Percentiles rank a stretch among this genome's conserved stretches.
Conservation (phyloP, 2,329 filamentous ascomycete genomes). For the Canariomyces notabilis region DNA sequence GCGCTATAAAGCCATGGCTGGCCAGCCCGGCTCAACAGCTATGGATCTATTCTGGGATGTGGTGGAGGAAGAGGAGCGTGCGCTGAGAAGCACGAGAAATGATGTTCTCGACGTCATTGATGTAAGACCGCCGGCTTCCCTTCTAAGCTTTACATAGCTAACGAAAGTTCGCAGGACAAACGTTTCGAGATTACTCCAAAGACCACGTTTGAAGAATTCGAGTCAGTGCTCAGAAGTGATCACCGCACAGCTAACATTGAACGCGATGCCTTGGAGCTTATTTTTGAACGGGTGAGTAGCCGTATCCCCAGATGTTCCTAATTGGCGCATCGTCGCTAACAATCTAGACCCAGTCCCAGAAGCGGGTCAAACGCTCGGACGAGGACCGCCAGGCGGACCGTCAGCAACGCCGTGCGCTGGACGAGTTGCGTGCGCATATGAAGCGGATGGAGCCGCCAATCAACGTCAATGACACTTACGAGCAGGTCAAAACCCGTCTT, state of each 20-base stretch:
- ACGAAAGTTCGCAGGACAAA: slow-evolving; percentile 60
- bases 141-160: slow-evolving; percentile 29
- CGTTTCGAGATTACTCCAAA: slow-evolving; percentile 84
- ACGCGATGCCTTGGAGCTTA: slow-evolving; percentile 68
- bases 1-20: slow-evolving; percentile 77
- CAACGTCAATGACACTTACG: slow-evolving; percentile 73
- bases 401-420: slow-evolving; percentile 76
- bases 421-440: slow-evolving; percentile 77
- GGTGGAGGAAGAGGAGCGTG: slow-evolving; percentile 86
- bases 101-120: slow-evolving; percentile 84
- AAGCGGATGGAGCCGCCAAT: slow-evolving; percentile 89
- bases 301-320: background rate
- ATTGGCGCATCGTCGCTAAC: background rate
- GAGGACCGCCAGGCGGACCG: slow-evolving; percentile 83
- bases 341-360: slow-evolving; percentile 62
- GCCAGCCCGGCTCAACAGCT: slow-evolving; percentile 77
- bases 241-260: slow-evolving; percentile 83
- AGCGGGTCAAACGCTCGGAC: slow-evolving; percentile 73
- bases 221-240: slow-evolving; percentile 76
- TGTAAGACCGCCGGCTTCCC: slow-evolving; percentile 47
- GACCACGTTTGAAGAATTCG: slow-evolving; percentile 86
- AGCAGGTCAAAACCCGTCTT: slow-evolving; percentile 75
- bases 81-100: slow-evolving; percentile 74
- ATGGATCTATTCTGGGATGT: slow-evolving; percentile 95
- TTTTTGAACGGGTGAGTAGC: slow-evolving; percentile 70